Base-by-base conservation (phyloP, 371 early-diverging fungal genomes). In the Capniomyces stellatus region DNA sequence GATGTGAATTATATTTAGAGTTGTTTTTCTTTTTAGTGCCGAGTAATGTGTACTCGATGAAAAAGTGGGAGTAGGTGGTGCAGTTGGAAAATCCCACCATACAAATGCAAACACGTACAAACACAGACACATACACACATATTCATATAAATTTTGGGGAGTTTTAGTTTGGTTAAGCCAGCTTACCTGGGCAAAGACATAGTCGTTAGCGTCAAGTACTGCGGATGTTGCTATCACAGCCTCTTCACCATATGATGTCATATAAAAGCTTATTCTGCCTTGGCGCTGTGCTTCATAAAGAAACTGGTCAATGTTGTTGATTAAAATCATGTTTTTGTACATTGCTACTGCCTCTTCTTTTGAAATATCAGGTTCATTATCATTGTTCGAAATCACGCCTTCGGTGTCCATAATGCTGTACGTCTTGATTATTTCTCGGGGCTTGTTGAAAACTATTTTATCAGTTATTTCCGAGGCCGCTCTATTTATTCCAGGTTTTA, bases 231-330 rank as follows among this genome's bases (percentile, higher is more conserved):
- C 95, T 53, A 94, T 80, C 1, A 79, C 71, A 19, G 92, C 96
- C 68, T 96, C 97, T 72, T 97, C 97, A 44, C 97, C 97, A 71
- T 87, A 92, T 64, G 78, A 83, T 30, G 97, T 97, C 95, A 95
- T 94, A 72, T 97, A 97, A 57, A 97, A 96, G 54, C 88, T 87
- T 52, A 97, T 92, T 51, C 95, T 84, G 10, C 97, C 97, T 66
- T 97, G 97, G 8, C 96, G 76, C 67, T 97, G 97, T n/a, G 93
- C 92, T 58, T 96, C 94, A 65, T 93, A 95, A 62, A 96, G 63
- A 54, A 96, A 81, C 59, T 83, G 62, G 64, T 96, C 97, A 86
- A 94, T 87, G 27, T 78, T 74, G 60, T 90, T 88, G 47, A 94
- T 71, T 0, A 80, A 77, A 28, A 92, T 52, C 92, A 96, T 96